These are phyloP conservation scores for Leucocoprinus leucothites DNA, from an alignment of 768 basidiomycete genomes.

Conservation along the genomic window DNA sequence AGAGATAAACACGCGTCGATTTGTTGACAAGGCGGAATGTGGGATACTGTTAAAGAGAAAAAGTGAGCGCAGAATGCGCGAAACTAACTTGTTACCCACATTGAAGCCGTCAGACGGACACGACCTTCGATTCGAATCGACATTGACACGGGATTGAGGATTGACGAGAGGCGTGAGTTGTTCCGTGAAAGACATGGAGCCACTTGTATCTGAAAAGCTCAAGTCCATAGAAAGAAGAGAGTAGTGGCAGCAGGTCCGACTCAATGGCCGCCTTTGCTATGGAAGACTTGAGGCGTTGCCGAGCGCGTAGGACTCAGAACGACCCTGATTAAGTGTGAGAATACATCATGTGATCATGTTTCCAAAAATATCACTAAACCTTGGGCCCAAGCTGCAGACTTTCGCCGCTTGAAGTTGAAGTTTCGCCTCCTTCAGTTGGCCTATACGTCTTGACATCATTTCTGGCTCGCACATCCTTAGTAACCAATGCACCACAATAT, in stretches of 20 bases:
- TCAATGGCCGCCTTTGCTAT: background rate
- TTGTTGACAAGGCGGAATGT: conserved; percentile 53
- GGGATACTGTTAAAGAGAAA: conserved; percentile 36
- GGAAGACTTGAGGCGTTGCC: too few species aligned
- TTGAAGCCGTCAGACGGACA: conserved; percentile 43
- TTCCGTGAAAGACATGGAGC: conserved; percentile 21
- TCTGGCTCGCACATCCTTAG: too few species aligned
- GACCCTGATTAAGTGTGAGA: too few species aligned
- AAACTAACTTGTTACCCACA: conserved; percentile 23
- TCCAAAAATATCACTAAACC: background rate
- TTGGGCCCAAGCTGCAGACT: background rate
- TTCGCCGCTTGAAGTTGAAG: too few species aligned
- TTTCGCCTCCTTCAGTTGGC: too few species aligned
- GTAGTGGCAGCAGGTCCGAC: background rate
- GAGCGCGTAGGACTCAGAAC: too few species aligned
- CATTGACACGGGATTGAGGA: conserved; percentile 30
- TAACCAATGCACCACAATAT: too few species aligned
- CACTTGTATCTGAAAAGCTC: background rate
- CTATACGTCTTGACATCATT: too few species aligned
- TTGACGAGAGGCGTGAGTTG: conserved; percentile 36
- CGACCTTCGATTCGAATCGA: conserved; percentile 35
- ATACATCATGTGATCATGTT: too few species aligned
- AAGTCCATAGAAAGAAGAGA: background rate
- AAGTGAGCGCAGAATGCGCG: background rate
- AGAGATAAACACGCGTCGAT: conserved; percentile 61